These are phyloP conservation scores for Fusarium nodosum DNA, from an alignment of 2,329 filamentous ascomycete species.

Conservation along the genomic window DNA sequence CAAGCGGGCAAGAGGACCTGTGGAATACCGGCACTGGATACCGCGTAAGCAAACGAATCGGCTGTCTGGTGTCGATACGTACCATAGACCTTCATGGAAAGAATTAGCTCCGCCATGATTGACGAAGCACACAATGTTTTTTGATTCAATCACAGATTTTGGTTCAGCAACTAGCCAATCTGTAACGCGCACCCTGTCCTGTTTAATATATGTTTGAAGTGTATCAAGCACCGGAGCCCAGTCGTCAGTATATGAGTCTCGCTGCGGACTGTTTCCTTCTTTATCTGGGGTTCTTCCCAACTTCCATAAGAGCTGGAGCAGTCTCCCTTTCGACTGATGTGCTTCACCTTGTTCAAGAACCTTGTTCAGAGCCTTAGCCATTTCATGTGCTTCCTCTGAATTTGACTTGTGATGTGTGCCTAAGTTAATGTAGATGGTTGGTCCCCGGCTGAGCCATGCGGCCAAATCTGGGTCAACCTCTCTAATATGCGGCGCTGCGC, in stretches of 20 bases:
- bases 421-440: background rate
- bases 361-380: background rate
- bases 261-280: background rate
- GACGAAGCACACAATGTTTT: background rate
- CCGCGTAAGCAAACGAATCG: background rate
- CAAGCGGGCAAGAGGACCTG: background rate
- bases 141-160: background rate
- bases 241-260: background rate
- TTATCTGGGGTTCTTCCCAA: background rate
- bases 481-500: rapidly evolving
- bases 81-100: background rate
- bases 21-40: background rate
- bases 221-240: background rate
- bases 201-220: background rate
- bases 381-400: background rate
- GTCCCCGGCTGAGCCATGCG: background rate
- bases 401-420: background rate
- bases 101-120: background rate
- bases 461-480: background rate
- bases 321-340: rapidly evolving
- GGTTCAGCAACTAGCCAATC: background rate
- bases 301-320: background rate
- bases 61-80: rapidly evolving
- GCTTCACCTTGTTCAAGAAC: background rate
- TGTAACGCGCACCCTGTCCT: background rate